Evolutionary conservation across 2,329 filamentous ascomycete species (phyloP).

Genomic region (Fusarium torulosum): DNA sequence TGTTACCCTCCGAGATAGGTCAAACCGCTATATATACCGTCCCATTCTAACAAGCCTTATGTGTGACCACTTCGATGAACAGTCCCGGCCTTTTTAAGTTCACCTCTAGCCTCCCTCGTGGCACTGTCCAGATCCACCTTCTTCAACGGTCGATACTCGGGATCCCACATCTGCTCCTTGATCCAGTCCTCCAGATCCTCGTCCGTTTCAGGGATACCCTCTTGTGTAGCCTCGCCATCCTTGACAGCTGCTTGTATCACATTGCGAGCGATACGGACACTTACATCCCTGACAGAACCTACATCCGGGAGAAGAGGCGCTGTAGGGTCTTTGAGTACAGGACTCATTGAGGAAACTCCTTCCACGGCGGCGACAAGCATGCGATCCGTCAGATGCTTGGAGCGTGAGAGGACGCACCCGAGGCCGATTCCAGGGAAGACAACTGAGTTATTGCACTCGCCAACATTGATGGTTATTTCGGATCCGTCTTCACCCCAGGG

Average conservation of each 20-base stretch:
- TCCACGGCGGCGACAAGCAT: slow-evolving; percentile 87
- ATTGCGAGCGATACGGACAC: slow-evolving; percentile 79
- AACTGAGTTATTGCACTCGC: slow-evolving; percentile 91
- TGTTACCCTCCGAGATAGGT: not conserved
- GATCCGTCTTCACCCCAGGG: slow-evolving; percentile 63
- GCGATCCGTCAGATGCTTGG: slow-evolving; percentile 75
- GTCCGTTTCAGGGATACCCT: slow-evolving; percentile 71
- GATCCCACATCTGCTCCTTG: slow-evolving; percentile 82
- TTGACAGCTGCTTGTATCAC: slow-evolving; percentile 79
- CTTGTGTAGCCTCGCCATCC: slow-evolving; percentile 74
- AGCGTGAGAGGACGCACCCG: slow-evolving; percentile 78
- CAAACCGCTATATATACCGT: not conserved
- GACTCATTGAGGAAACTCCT: slow-evolving; percentile 77
- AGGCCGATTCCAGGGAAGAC: slow-evolving; percentile 90
- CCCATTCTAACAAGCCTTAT: not conserved
- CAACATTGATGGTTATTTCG: slow-evolving; percentile 64
- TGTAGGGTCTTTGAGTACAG: slow-evolving; percentile 72
- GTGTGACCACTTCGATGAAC: slow-evolving; percentile 42
- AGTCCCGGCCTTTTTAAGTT: slow-evolving; percentile 50
- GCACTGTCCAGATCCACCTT: slow-evolving; percentile 66
- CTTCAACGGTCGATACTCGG: slow-evolving; percentile 74
- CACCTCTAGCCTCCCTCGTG: slow-evolving; percentile 65
- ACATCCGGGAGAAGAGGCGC: slow-evolving; percentile 82
- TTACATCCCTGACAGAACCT: slow-evolving; percentile 78
- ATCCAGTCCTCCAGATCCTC: slow-evolving; percentile 77